Percentiles rank a stretch among this genome's conserved stretches.
Conservation (phyloP, 176 grass and related monocot genomes). For the Guadua angustifolia region DNA sequence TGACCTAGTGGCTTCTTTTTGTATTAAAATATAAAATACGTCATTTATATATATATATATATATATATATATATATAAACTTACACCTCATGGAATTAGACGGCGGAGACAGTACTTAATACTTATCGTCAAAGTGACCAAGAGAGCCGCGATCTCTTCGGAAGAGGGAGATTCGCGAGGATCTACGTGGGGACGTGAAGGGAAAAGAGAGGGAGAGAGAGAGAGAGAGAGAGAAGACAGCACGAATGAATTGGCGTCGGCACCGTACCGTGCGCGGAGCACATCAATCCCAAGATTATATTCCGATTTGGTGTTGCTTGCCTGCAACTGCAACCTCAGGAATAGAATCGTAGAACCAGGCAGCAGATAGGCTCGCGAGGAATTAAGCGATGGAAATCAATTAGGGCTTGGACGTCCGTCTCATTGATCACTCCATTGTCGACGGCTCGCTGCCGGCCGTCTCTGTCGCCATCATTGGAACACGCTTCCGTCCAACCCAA, state of each 20-base stretch:
- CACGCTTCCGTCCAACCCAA: background rate
- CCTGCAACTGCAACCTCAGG: background rate
- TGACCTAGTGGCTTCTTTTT: no score
- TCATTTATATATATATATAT: no score
- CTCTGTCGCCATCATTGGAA: background rate
- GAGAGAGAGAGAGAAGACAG: background rate
- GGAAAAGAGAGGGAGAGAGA: background rate
- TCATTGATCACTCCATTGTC: background rate
- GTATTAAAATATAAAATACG: no score
- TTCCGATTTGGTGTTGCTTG: background rate
- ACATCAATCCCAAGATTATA: background rate
- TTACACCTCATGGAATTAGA: no score
- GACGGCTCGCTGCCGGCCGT: background rate
- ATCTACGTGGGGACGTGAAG: slow-evolving; percentile 13
- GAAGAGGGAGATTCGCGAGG: background rate
- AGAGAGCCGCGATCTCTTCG: background rate
- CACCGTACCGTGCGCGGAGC: background rate
- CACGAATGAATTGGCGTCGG: background rate
- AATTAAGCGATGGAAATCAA: background rate
- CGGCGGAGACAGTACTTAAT: no score
- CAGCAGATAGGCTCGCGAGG: background rate
- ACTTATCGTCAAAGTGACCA: background rate
- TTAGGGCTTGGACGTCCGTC: background rate
- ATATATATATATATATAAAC: no score
- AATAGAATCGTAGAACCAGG: background rate